Evolutionary conservation across 345 rosid genomes (phyloP).

Genomic region (Geranium rotundifolium): DNA sequence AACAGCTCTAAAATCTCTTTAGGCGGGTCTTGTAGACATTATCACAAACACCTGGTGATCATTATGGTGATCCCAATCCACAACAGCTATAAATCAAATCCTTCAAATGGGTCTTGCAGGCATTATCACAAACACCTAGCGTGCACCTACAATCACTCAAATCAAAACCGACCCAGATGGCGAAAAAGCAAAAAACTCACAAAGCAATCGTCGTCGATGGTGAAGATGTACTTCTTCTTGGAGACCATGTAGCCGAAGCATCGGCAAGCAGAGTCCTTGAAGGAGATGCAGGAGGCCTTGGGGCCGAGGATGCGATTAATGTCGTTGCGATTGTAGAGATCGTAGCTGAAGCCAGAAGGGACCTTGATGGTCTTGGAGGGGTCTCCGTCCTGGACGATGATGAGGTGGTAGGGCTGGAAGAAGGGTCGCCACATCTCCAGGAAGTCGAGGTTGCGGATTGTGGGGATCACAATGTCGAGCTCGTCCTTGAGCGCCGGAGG

Average conservation of each 20-base stretch:
- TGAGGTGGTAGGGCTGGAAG: slow-evolving; percentile 82
- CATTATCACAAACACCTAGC: too few species aligned
- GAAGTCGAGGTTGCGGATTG: slow-evolving; percentile 85
- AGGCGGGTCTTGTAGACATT: too few species aligned
- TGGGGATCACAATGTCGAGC: slow-evolving; percentile 90
- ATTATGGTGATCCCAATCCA: too few species aligned
- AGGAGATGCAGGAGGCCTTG: slow-evolving; percentile 89
- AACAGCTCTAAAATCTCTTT: too few species aligned
- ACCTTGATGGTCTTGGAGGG: slow-evolving; percentile 72
- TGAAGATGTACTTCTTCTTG: slow-evolving; percentile 93
- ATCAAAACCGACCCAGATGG: background rate
- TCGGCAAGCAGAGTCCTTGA: slow-evolving; percentile 94
- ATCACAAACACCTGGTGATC: too few species aligned
- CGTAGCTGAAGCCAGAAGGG: slow-evolving; percentile 87
- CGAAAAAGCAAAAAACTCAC: slow-evolving; percentile 31
- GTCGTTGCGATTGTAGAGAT: slow-evolving; percentile 85
- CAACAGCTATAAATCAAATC: too few species aligned
- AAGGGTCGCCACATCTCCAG: slow-evolving; percentile 99
- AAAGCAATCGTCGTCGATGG: slow-evolving; percentile 95
- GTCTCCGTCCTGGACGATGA: slow-evolving; percentile 95
- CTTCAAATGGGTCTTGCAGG: too few species aligned
- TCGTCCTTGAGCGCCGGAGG: slow-evolving; percentile 56
- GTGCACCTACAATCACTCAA: too few species aligned
- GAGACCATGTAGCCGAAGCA: slow-evolving; percentile 98
- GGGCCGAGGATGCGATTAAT: slow-evolving; percentile 81